A percentile compares a stretch with the other conserved stretches of the same genome.
Evolutionary conservation across 2,329 filamentous ascomycete genomes (phyloP).

Genomic region (Trichophyton simii): DNA sequence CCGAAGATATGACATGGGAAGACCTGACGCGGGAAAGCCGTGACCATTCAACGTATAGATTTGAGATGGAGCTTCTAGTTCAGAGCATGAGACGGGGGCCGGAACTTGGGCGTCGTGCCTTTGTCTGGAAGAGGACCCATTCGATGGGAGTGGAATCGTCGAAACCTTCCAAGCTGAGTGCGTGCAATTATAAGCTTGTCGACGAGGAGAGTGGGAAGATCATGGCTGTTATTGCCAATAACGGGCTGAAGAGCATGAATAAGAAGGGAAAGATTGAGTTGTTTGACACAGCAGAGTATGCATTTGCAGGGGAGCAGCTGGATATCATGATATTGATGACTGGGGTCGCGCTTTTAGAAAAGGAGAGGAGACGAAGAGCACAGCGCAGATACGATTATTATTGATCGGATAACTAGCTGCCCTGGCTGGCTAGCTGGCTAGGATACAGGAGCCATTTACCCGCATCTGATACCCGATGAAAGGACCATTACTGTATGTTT

Average conservation of each 20-base stretch:
- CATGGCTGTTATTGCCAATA: constrained; percentile 23
- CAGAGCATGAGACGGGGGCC: not conserved
- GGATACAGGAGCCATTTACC: too few relatives aligned
- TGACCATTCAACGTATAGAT: constrained; percentile 19
- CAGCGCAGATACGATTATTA: constrained; percentile 8
- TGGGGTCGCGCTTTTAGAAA: constrained; percentile 9
- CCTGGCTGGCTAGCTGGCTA: not conserved
- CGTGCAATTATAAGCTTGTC: constrained; percentile 24
- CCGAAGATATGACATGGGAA: constrained; percentile 19
- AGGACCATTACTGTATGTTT: too few relatives aligned
- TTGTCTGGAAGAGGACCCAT: constrained; percentile 26
- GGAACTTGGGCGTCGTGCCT: constrained; percentile 11
- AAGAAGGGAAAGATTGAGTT: constrained; percentile 25
- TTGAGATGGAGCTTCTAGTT: constrained; percentile 17
- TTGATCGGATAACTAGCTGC: not conserved
- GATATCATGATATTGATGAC: constrained; percentile 20
- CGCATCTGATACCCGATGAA: too few relatives aligned
- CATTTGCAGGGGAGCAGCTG: constrained; percentile 17
- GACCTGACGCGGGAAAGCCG: constrained; percentile 18
- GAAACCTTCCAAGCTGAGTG: constrained; percentile 14
- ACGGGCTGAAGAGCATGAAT: constrained; percentile 18
- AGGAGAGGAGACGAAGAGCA: constrained; percentile 6
- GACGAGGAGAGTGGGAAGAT: constrained; percentile 21
- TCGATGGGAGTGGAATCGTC: constrained; percentile 19
- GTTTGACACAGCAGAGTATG: constrained; percentile 14